These are phyloP conservation scores for Fusarium palustre DNA, from an alignment of 2,329 filamentous ascomycete species.

Conservation along the genomic window DNA sequence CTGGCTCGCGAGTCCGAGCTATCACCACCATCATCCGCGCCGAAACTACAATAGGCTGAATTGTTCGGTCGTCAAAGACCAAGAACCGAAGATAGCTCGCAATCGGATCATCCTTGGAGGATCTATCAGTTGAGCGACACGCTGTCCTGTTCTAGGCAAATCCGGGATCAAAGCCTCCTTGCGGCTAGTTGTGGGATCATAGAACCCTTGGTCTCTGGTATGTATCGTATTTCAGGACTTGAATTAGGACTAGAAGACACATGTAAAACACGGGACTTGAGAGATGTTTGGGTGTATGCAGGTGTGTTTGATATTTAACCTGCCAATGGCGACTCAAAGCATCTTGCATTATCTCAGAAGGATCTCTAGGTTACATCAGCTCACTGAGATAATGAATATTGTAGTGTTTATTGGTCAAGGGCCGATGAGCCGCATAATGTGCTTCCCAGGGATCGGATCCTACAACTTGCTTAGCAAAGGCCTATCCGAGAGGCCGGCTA, in stretches of 20 bases:
- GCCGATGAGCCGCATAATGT: neutral
- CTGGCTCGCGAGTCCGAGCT: neutral
- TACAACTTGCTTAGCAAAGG: neutral
- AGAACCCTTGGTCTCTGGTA: neutral
- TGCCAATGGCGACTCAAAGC: neutral
- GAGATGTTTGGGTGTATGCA: neutral
- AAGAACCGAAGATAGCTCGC: neutral
- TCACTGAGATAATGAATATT: neutral
- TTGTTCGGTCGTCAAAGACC: neutral
- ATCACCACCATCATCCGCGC: neutral
- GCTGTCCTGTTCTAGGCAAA: neutral
- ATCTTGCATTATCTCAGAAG: neutral
- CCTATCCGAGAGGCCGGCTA: slow-evolving; percentile 1
- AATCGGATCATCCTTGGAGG: neutral
- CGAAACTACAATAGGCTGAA: slow-evolving; percentile 5
- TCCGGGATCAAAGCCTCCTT: slow-evolving; percentile 6
- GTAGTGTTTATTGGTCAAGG: neutral
- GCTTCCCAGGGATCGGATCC: neutral
- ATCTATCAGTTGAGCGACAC: neutral
- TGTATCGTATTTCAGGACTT: neutral
- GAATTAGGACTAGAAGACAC: neutral
- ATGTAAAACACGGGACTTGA: neutral
- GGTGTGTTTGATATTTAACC: slow-evolving; percentile 1
- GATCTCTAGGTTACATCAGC: slow-evolving; percentile 1
- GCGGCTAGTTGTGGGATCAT: neutral